Evolutionary conservation across 306 rosid genomes (phyloP), one percentile per base, ranked within the genome.

Genomic region (Vicia villosa): DNA sequence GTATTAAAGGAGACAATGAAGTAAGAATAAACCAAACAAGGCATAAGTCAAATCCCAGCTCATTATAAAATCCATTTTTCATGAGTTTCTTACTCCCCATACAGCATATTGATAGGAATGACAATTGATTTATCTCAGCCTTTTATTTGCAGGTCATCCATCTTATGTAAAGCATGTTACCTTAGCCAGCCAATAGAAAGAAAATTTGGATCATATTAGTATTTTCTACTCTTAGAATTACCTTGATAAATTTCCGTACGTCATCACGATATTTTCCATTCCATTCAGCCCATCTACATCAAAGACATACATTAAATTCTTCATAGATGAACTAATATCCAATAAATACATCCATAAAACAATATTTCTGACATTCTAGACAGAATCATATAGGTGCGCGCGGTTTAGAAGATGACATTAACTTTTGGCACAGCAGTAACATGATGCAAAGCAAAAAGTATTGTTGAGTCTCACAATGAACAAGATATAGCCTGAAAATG

Each of bases 281-380:
- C 99, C 99, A 94, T 87, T 94, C 99, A 19, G 96, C 99, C 99
- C 99, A 94, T 85, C 97, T 94, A 75, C 74, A 80, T 71, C 75
- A 45, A 71, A 69, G 68, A 74, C 60, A 63, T 40, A 61, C 10
- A 70, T 70, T 32, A 67, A 30, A 38, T 55, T 63, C 52, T 63
- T 13, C 62, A 46, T 10, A 16, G 47, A 34, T 17, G 58, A 55
- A 54, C 40, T 26, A 28, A 14, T 26, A 66, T 74, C 42, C 70
- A 66, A 64, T 40, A 46, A 20, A 60, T 28, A 42, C 8, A 19
- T 4, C 54, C 57, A 40, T 5, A 28, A 55, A 54, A 62, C 62
- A 4, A 47, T 66, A 3, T 41, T 20, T 37, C 75, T 41, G 11
- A 32, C 60, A 26, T 36, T 45, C 6, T 73, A 69, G 66, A 51